Percentiles rank a stretch among this genome's conserved stretches.
phyloP scores from a whole-genome alignment of 352 stramenopile genomes.

The Thraustotheca clavata region DNA sequence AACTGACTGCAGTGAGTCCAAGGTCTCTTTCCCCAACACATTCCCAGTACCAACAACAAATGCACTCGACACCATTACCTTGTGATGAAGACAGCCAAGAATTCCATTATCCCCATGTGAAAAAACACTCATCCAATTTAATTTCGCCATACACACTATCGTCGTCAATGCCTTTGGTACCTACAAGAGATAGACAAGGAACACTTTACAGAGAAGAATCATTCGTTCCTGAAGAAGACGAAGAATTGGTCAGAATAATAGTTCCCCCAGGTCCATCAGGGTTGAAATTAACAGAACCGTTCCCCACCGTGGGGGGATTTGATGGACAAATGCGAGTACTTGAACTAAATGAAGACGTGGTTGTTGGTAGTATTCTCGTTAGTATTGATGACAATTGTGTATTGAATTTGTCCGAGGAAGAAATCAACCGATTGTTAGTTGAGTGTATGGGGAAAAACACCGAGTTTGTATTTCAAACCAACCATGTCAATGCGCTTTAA shows the following conservation, averaged over 20 bases:
- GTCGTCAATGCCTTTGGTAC: too few species aligned
- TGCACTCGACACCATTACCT: background rate
- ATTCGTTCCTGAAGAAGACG: conserved; percentile 3
- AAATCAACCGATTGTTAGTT: conserved; percentile 65
- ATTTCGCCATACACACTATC: too few species aligned
- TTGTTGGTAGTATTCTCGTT: conserved; percentile 54
- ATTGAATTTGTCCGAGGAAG: conserved; percentile 44
- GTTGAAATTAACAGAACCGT: conserved; percentile 52
- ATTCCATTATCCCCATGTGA: too few species aligned
- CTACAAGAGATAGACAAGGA: too few species aligned
- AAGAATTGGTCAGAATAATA: conserved; percentile 47
- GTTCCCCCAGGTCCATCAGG: conserved; percentile 62
- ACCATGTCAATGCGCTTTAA: background rate
- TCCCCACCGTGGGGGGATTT: conserved; percentile 67
- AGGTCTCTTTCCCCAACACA: background rate
- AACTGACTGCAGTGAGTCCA: background rate
- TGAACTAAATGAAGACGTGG: conserved; percentile 60
- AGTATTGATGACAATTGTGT: conserved; percentile 79
- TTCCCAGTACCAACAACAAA: background rate
- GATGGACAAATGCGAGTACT: conserved; percentile 58
- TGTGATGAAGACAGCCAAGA: too few species aligned
- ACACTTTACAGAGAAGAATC: background rate
- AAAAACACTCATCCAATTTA: too few species aligned
- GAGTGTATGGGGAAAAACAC: conserved; percentile 59
- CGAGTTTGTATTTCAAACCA: conserved; percentile 52